Evolutionary conservation across 441 rosid genomes (phyloP).

Genomic region (Erodium moschatum): DNA sequence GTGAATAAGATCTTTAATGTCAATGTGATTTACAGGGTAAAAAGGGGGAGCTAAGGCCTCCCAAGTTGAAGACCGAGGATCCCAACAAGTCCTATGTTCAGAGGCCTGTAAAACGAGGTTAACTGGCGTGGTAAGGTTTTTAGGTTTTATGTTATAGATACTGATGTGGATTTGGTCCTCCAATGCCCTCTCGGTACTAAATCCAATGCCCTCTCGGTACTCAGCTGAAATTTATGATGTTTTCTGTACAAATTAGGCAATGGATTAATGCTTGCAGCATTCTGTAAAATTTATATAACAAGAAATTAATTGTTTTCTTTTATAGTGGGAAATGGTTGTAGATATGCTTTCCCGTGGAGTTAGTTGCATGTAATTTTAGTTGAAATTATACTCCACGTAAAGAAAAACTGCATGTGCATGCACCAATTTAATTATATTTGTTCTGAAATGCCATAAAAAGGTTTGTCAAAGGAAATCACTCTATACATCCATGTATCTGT

Average conservation of each 20-base stretch:
- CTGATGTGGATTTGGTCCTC: too few species aligned
- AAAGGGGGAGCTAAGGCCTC: conserved; percentile 91
- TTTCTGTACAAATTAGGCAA: too few species aligned
- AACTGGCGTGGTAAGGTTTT: conserved; percentile 10
- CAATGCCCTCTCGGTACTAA: too few species aligned
- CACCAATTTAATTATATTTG: too few species aligned
- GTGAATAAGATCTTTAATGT: neutral
- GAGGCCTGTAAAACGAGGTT: conserved; percentile 86
- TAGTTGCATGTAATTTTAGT: neutral
- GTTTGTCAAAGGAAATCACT: too few species aligned
- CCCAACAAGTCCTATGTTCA: conserved; percentile 97
- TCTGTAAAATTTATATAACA: neutral
- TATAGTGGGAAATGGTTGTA: neutral
- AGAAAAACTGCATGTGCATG: too few species aligned
- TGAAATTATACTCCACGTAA: too few species aligned
- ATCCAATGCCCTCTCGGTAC: too few species aligned
- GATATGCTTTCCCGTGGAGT: neutral
- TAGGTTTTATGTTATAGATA: neutral
- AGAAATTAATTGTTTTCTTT: too few species aligned
- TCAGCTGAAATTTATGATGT: too few species aligned
- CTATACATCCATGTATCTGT: too few species aligned
- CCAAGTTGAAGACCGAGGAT: conserved; percentile 93
- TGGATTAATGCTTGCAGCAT: neutral
- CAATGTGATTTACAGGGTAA: conserved; percentile 43
- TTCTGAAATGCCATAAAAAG: too few species aligned